phyloP scores from a whole-genome alignment of 805 yeast genomes.

The Naumovozyma baii region DNA sequence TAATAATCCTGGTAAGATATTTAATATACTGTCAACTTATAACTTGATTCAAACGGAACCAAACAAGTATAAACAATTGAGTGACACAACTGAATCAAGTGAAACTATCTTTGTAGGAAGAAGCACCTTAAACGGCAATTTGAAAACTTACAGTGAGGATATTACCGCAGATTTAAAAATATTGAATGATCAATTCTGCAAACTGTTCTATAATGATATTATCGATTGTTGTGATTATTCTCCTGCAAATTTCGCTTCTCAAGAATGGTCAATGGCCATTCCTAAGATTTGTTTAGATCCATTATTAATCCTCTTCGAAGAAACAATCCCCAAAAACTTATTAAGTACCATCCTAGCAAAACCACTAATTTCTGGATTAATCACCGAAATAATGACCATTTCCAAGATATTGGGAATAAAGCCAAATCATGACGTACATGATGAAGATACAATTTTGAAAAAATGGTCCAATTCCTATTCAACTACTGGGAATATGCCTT shows the following conservation, averaged over 20 bases:
- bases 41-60: slow-evolving; percentile 37
- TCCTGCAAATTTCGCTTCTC: slow-evolving; percentile 44
- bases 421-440: slow-evolving; percentile 50
- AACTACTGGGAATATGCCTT: slow-evolving; percentile 37
- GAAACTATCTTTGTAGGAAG: slow-evolving; percentile 17
- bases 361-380: slow-evolving; percentile 70
- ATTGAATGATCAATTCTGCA: slow-evolving; percentile 13
- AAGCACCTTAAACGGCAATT: not conserved
- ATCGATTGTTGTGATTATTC: slow-evolving; percentile 28
- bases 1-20: slow-evolving; percentile 31
- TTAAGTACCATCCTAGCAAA: slow-evolving; percentile 62
- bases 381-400: slow-evolving; percentile 60
- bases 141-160: slow-evolving; percentile 10
- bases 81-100: slow-evolving; percentile 17
- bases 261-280: slow-evolving; percentile 77
- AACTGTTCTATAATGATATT: slow-evolving; percentile 24
- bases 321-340: slow-evolving; percentile 46
- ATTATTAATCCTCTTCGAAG: slow-evolving; percentile 60
- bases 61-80: slow-evolving; percentile 23
- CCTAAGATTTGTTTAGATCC: slow-evolving; percentile 74
- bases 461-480: slow-evolving; percentile 33
- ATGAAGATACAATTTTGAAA: slow-evolving; percentile 45
- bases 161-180: slow-evolving; percentile 7
- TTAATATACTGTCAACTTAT: slow-evolving; percentile 50
- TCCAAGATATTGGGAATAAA: slow-evolving; percentile 67